These are phyloP conservation scores for Diutina mesorugosa DNA, from an alignment of 1,139 yeast species.

Conservation along the genomic window DNA sequence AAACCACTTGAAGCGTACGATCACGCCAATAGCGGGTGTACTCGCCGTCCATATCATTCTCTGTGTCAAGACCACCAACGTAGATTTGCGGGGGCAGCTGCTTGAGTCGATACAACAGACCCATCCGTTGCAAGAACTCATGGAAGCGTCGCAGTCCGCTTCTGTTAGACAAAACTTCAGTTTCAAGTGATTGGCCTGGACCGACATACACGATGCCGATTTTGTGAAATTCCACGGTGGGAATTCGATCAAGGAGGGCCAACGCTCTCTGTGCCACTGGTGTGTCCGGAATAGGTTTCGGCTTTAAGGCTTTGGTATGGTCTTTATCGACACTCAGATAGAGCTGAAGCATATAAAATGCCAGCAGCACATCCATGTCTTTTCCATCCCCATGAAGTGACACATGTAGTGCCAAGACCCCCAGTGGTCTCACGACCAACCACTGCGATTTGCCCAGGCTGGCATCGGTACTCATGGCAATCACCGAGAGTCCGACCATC, in stretches of 20 bases:
- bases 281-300: slow-evolving; percentile 32
- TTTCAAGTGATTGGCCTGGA: slow-evolving; percentile 49
- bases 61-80: slow-evolving; percentile 72
- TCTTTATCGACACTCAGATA: slow-evolving; percentile 14
- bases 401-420: slow-evolving; percentile 37
- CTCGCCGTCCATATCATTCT: slow-evolving; percentile 60
- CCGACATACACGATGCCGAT: slow-evolving; percentile 69
- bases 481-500: neutral
- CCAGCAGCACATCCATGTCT: slow-evolving; percentile 10
- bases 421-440: slow-evolving; percentile 10
- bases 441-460: neutral
- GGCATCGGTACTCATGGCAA: neutral
- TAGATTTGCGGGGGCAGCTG: slow-evolving; percentile 33
- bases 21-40: slow-evolving; percentile 66
- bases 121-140: slow-evolving; percentile 44
- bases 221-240: slow-evolving; percentile 69
- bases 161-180: slow-evolving; percentile 50
- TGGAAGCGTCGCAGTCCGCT: slow-evolving; percentile 57
- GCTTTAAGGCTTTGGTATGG: slow-evolving; percentile 11
- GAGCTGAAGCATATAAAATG: slow-evolving; percentile 20
- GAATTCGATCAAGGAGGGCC: slow-evolving; percentile 57
- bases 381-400: slow-evolving; percentile 20
- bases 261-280: slow-evolving; percentile 45
- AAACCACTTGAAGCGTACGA: slow-evolving; percentile 57
- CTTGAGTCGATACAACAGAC: slow-evolving; percentile 42